Conservation (phyloP, 2,329 filamentous ascomycete genomes). For the Rutstroemia sp. region DNA sequence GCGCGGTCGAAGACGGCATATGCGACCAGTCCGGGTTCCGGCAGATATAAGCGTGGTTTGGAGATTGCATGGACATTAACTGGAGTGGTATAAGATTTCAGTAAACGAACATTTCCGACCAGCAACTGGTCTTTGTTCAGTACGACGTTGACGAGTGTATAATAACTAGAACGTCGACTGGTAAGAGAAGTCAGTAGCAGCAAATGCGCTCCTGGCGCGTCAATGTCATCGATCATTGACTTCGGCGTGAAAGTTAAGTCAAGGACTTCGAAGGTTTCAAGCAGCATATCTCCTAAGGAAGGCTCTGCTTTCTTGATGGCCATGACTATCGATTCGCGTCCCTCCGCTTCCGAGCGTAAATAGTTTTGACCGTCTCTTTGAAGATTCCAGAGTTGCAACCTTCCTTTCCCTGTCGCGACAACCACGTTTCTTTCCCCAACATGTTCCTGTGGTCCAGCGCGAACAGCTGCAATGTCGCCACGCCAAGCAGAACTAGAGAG, state of each 20-base stretch:
- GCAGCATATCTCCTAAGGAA: conserved; percentile 39
- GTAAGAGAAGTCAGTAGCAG: conserved; percentile 54
- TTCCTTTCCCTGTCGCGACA: conserved; percentile 68
- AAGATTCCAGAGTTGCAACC: conserved; percentile 79
- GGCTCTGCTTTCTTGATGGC: conserved; percentile 52
- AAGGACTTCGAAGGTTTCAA: conserved; percentile 62
- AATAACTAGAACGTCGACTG: conserved; percentile 48
- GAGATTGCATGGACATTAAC: conserved; percentile 30
- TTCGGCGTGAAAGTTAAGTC: conserved; percentile 69
- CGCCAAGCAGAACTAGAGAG: conserved; percentile 63
- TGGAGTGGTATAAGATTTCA: conserved; percentile 56
- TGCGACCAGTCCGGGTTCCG: conserved; percentile 70
- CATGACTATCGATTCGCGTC: conserved; percentile 54
- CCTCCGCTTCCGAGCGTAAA: conserved; percentile 63
- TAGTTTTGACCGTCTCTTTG: conserved; percentile 81
- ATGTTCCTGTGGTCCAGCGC: conserved; percentile 61
- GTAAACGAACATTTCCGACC: conserved; percentile 60
- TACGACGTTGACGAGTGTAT: conserved; percentile 67
- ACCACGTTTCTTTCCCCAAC: conserved; percentile 82
- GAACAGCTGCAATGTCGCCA: conserved; percentile 74
- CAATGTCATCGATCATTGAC: conserved; percentile 42
- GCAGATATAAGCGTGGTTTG: conserved; percentile 67
- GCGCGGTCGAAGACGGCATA: conserved; percentile 76
- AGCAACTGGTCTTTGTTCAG: conserved; percentile 46
- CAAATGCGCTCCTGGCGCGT: conserved; percentile 48